Percentiles rank a stretch among this genome's conserved stretches.
Evolutionary conservation across 441 rosid genomes (phyloP).

Genomic region (Metrosideros polymorpha): DNA sequence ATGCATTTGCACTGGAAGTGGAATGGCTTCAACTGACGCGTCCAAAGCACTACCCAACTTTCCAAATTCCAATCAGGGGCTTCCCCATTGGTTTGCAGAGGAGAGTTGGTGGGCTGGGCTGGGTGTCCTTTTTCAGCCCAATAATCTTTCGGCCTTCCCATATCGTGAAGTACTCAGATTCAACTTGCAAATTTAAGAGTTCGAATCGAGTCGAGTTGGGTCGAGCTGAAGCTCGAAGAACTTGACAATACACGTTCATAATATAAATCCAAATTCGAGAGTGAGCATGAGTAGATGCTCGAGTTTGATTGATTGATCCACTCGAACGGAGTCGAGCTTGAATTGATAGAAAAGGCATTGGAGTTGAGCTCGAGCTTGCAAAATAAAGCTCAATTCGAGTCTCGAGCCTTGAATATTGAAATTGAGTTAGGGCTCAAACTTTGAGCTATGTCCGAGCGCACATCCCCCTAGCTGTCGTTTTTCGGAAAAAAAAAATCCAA

Average conservation of each 20-base stretch:
- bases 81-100: background rate
- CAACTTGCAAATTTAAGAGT: background rate
- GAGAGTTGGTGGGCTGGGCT: background rate
- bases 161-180: fast-evolving
- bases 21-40: background rate
- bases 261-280: fast-evolving
- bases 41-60: background rate
- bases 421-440: background rate
- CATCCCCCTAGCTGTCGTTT: too few relatives aligned
- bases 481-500: too few relatives aligned
- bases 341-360: background rate
- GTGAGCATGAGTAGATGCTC: background rate
- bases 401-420: background rate
- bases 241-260: background rate
- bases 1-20: background rate
- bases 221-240: background rate
- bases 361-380: background rate
- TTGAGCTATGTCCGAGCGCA: background rate
- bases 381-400: background rate
- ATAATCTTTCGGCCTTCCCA: background rate
- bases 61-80: background rate
- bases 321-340: background rate
- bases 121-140: background rate
- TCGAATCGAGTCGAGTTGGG: background rate
- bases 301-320: background rate